These are phyloP conservation scores for Acanthamoeba healyi DNA, from an alignment of 208 protist genomes.

Conservation along the genomic window DNA sequence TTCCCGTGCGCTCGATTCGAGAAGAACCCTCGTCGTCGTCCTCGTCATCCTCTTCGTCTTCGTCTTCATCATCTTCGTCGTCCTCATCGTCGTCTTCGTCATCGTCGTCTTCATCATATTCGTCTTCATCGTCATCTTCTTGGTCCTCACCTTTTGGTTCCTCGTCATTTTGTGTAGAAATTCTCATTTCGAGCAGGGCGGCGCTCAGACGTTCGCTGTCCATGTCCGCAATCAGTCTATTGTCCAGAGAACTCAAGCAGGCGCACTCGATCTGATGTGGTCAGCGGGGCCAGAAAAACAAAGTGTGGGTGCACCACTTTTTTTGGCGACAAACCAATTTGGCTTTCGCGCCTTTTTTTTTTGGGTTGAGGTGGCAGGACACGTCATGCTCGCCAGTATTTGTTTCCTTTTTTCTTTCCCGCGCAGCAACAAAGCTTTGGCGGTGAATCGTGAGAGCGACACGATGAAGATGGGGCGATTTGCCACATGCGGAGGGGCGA, in stretches of 20 bases:
- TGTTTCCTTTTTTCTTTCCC: neutral
- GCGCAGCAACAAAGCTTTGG: neutral
- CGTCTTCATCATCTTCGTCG: neutral
- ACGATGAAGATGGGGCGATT: neutral
- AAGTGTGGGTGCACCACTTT: no score
- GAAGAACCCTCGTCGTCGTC: conserved; percentile 17
- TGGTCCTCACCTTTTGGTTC: neutral
- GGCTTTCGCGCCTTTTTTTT: no score
- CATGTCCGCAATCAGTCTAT: no score
- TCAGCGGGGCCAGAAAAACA: no score
- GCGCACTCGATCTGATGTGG: no score
- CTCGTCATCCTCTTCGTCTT: neutral
- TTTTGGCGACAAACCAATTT: no score
- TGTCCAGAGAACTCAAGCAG: no score
- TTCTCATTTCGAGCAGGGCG: no score
- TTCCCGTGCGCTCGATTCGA: neutral
- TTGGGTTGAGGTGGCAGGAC: no score
- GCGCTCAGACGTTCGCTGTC: no score
- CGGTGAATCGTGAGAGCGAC: neutral
- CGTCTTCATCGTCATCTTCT: neutral
- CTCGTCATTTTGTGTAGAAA: neutral
- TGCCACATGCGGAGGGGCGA: neutral
- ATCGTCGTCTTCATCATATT: neutral
- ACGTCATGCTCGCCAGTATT: no score
- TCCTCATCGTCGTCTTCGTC: neutral